Base-by-base conservation (phyloP, 192 early-diverging fungal species). In the Backusella liffmaniae region DNA sequence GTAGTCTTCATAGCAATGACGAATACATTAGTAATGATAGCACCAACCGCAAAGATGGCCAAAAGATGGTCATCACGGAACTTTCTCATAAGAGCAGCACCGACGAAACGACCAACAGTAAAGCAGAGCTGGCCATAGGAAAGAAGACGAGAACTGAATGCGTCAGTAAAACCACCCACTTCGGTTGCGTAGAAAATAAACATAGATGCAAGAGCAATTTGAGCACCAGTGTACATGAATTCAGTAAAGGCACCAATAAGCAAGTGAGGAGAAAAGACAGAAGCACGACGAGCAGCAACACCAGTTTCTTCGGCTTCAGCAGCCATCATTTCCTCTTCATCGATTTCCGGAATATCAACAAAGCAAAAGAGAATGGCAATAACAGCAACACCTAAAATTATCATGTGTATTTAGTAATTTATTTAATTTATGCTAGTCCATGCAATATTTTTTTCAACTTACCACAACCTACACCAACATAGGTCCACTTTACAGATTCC, bases 251-350 rank as follows among this genome's bases (percentile, higher is more conserved):
- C 41, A 35, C 81, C 81, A n/a, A 80, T 37, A 18, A 72, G 49
- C 30, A 76, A 69, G 41, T 80, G 79, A 21, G 79, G 79, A 23
- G 79, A 80, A 32, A 26, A 26, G 34, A 79, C 36, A 1, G 78
- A 79, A 39, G 78, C 78, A 66, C 78, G 73, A 16, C 73, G 73
- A 12, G 39, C 69, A 53, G 51, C 69, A n/a, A 15, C 44, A 49
- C 73, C 74, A 2, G 23, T 53, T 72, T 79, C 69, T 4, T 37
- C 73, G 1, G 76, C 72, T 72, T 86, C 80, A 1, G 76, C 69
- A 3, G 81, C 81, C 35, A 80, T 79, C 49, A 86, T 67, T 10
- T 77, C 81, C 4, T 83, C 81, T 34, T 81, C 66, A 73, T 86
- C 82, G n/a, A 88, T 66, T 30, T 84, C 86, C 16, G 80, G 80